Evolutionary conservation across 225 moss, liverwort and hornwort genomes (phyloP).

Genomic region (Pseudoscleropodium purum): DNA sequence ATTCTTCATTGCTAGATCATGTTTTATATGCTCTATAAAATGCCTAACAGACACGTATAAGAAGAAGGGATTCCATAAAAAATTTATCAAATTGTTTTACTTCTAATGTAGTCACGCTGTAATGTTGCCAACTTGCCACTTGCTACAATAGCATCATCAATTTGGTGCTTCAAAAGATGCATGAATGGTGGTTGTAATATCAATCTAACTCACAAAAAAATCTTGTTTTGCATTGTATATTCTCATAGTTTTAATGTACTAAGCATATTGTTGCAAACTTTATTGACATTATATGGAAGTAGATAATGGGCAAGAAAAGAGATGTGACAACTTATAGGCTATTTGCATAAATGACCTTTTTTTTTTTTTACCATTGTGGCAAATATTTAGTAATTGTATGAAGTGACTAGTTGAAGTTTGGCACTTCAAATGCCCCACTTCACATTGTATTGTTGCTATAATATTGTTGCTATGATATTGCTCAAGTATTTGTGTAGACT

Average conservation of each 20-base stretch:
- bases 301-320: not conserved
- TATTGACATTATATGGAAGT: accelerated
- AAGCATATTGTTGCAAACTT: not conserved
- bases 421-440: accelerated
- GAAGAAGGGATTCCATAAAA: not conserved
- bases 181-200: not conserved
- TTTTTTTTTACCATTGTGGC: too few relatives aligned
- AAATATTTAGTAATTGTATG: not conserved
- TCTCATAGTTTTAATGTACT: not conserved
- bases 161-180: not conserved
- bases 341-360: not conserved
- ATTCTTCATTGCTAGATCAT: not conserved
- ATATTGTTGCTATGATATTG: not conserved
- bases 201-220: not conserved
- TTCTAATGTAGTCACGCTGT: accelerated
- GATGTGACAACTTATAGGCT: not conserved
- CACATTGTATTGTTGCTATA: accelerated
- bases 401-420: not conserved
- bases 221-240: not conserved
- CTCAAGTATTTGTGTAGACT: not conserved
- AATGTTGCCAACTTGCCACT: not conserved
- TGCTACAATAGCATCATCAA: not conserved
- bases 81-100: not conserved
- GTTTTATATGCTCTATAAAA: not conserved
- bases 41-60: not conserved